Conservation (phyloP, 2,329 filamentous ascomycete genomes). For the Fusarium sp. region DNA sequence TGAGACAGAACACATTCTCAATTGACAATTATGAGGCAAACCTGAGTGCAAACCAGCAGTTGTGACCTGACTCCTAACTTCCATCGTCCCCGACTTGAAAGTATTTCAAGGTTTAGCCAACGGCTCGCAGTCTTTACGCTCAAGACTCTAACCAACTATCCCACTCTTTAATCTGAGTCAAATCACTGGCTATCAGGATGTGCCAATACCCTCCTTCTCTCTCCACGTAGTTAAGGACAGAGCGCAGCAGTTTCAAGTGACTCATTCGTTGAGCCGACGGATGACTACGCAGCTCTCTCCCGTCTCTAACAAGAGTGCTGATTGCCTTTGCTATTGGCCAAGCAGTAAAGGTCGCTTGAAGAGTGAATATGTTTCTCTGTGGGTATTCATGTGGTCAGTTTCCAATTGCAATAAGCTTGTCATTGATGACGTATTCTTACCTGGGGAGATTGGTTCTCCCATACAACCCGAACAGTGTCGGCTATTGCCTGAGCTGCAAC, state of each 20-base stretch:
- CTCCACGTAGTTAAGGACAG: neutral
- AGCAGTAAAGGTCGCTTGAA: neutral
- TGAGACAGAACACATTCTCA: neutral
- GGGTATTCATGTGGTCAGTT: neutral
- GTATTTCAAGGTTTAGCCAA: no score
- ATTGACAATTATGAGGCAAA: neutral
- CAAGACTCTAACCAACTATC: neutral
- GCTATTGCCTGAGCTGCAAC: neutral
- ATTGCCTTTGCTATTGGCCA: neutral
- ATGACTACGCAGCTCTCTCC: fast-evolving
- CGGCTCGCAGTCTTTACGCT: no score
- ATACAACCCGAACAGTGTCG: neutral
- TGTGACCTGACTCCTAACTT: no score
- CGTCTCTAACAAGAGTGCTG: neutral
- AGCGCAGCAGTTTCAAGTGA: neutral
- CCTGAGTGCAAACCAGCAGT: neutral
- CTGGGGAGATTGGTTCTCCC: neutral
- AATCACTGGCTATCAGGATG: neutral
- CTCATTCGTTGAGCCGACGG: neutral
- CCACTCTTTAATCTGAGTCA: neutral
- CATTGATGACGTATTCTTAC: neutral
- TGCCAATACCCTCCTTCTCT: neutral
- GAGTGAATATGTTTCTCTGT: neutral
- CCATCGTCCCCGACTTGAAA: no score
- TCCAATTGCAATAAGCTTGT: neutral